These are phyloP conservation scores for Kodamaea jinghongensis DNA, from an alignment of 805 yeast genomes.

Conservation along the genomic window DNA sequence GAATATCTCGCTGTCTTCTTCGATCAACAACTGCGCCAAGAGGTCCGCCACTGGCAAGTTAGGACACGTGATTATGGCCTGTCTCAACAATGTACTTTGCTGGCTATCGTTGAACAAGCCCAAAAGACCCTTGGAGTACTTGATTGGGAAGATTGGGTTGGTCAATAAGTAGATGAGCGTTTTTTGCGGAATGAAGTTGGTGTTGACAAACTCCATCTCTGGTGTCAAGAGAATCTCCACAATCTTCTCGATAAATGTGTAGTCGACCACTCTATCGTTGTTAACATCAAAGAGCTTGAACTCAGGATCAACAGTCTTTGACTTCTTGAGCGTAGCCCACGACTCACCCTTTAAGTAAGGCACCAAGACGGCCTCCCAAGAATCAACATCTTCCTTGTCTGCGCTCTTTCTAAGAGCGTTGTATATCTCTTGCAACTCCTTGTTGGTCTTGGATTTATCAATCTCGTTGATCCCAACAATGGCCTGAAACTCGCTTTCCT, in stretches of 20 bases:
- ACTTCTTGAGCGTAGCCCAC: conserved; percentile 8
- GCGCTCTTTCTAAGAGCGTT: conserved; percentile 20
- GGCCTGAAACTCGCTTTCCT: conserved; percentile 9
- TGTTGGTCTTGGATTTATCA: conserved; percentile 19
- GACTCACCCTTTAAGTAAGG: conserved; percentile 26
- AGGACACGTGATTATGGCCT: conserved; percentile 78
- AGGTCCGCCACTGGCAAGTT: conserved; percentile 64
- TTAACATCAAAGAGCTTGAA: conserved; percentile 58
- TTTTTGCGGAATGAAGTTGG: conserved; percentile 48
- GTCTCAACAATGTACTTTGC: conserved; percentile 68
- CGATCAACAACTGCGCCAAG: conserved; percentile 52
- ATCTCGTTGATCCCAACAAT: conserved; percentile 27
- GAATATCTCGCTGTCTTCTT: conserved; percentile 45
- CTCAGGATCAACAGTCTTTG: conserved; percentile 17
- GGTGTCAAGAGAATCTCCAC: conserved; percentile 41
- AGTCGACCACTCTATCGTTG: conserved; percentile 63
- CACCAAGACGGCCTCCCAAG: conserved; percentile 27
- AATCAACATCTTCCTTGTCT: conserved; percentile 17
- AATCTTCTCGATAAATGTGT: conserved; percentile 48
- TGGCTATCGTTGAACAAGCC: conserved; percentile 39
- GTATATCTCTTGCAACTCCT: conserved; percentile 24
- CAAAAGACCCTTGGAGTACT: conserved; percentile 55
- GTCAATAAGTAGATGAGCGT: conserved; percentile 73
- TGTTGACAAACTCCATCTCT: conserved; percentile 16
- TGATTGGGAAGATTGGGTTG: conserved; percentile 79